These are phyloP conservation scores for Jamesozyma gamospora DNA, from an alignment of 805 yeast species.

Conservation along the genomic window DNA sequence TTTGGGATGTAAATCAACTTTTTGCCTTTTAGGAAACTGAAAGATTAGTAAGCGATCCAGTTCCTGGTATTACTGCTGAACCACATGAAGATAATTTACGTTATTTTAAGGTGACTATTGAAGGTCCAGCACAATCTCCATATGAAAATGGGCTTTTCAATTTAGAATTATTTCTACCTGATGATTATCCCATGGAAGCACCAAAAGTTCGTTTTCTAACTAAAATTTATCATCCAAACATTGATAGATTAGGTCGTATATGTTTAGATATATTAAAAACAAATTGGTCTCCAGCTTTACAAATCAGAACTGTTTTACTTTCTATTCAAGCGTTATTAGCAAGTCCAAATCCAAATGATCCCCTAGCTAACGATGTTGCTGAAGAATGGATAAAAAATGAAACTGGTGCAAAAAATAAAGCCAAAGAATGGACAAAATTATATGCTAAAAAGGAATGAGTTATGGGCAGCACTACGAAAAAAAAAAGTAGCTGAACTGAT, in stretches of 20 bases:
- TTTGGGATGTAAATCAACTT: not conserved
- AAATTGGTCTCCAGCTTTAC: slow-evolving; percentile 97
- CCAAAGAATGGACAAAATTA: slow-evolving; percentile 39
- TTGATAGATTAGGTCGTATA: slow-evolving; percentile 88
- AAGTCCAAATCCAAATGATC: slow-evolving; percentile 97
- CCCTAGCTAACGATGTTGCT: slow-evolving; percentile 95
- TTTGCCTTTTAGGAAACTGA: slow-evolving; percentile 64
- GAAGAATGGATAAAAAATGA: slow-evolving; percentile 91
- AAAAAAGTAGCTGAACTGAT: not conserved
- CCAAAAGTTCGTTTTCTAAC: slow-evolving; percentile 93
- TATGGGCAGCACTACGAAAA: too few relatives aligned
- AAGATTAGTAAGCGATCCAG: slow-evolving; percentile 84
- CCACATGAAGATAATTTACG: slow-evolving; percentile 94
- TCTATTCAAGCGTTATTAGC: slow-evolving; percentile 90
- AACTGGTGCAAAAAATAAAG: slow-evolving; percentile 67
- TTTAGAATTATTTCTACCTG: slow-evolving; percentile 82
- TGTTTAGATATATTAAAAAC: slow-evolving; percentile 90
- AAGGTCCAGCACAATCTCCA: slow-evolving; percentile 87
- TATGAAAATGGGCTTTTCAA: slow-evolving; percentile 78
- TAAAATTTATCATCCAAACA: slow-evolving; percentile 91
- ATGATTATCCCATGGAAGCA: slow-evolving; percentile 97
- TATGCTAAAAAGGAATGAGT: slow-evolving; percentile 26
- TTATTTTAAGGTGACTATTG: slow-evolving; percentile 83
- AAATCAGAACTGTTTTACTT: slow-evolving; percentile 81
- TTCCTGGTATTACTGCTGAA: slow-evolving; percentile 85